Conservation (phyloP, 495 filamentous ascomycete species). For the Bacidia rubella region DNA sequence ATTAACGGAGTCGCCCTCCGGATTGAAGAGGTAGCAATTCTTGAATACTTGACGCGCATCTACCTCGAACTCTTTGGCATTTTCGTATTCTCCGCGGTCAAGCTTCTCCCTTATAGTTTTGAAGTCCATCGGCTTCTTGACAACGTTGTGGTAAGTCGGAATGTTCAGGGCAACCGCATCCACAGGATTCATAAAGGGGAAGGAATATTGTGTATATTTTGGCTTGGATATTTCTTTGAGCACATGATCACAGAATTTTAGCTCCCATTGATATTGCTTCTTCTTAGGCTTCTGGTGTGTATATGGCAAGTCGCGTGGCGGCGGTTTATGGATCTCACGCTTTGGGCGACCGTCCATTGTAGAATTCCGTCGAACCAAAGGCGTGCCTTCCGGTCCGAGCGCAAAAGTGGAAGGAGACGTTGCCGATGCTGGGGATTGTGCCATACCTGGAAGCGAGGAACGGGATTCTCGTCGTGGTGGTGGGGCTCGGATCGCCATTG, state of each 20-base stretch:
- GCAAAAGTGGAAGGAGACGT: constrained; percentile 59
- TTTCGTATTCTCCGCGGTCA: constrained; percentile 66
- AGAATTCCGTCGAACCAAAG: constrained; percentile 82
- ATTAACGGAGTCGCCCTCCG: constrained; percentile 58
- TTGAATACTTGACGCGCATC: constrained; percentile 74
- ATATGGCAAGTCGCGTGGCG: constrained; percentile 75
- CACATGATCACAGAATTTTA: constrained; percentile 78
- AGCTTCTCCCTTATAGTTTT: constrained; percentile 63
- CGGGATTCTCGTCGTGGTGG: constrained; percentile 41
- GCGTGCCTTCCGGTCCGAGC: constrained; percentile 69
- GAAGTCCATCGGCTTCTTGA: constrained; percentile 95
- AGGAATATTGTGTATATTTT: constrained; percentile 50
- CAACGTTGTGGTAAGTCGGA: constrained; percentile 78
- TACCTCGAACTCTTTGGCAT: constrained; percentile 67
- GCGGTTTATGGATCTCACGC: constrained; percentile 84
- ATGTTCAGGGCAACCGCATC: constrained; percentile 93
- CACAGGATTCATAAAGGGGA: constrained; percentile 66
- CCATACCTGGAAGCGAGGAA: constrained; percentile 25
- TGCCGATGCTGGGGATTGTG: constrained; percentile 26
- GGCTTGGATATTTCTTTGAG: constrained; percentile 64
- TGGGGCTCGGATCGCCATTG: constrained; percentile 32
- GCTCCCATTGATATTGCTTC: constrained; percentile 81
- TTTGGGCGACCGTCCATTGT: constrained; percentile 73
- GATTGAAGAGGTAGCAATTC: constrained; percentile 90
- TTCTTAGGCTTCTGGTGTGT: constrained; percentile 69